Conservation (phyloP, 1,284 basidiomycete species). For the Papiliotrema laurentii region DNA sequence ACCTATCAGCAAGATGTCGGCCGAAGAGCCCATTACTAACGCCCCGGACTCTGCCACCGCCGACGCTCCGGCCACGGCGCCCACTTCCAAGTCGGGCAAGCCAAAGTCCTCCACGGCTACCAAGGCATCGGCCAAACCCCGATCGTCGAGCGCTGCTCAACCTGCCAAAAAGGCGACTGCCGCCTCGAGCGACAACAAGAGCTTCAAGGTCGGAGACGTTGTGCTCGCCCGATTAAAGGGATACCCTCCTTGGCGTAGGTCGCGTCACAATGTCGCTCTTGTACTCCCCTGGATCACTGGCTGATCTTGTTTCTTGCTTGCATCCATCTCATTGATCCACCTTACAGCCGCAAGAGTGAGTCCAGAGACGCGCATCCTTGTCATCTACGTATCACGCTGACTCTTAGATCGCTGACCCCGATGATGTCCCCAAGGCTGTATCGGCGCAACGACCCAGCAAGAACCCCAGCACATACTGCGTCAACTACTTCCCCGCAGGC, state of each 20-base stretch:
- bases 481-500: conserved; percentile 55
- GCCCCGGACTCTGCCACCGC: conserved; percentile 5
- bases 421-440: conserved; percentile 32
- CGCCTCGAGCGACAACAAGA: conserved; percentile 19
- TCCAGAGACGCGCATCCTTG: conserved; percentile 1
- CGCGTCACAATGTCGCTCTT: background rate
- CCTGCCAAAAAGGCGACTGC: conserved; percentile 15
- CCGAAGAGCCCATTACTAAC: conserved; percentile 3
- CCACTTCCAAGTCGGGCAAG: conserved; percentile 6
- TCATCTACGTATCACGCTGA: background rate
- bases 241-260: conserved; percentile 74
- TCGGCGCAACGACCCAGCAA: conserved; percentile 29
- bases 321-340: background rate
- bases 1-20: conserved; percentile 2
- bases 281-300: background rate
- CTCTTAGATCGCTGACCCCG: conserved; percentile 36
- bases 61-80: conserved; percentile 5
- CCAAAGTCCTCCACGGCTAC: conserved; percentile 8
- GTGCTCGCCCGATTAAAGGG: conserved; percentile 91
- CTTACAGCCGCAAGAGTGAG: conserved; percentile 31
- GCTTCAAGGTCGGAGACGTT: conserved; percentile 65
- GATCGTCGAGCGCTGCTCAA: conserved; percentile 5
- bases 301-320: conserved; percentile 7
- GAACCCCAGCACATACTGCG: conserved; percentile 27
- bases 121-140: conserved; percentile 1